Evolutionary conservation across 495 filamentous ascomycete species (phyloP), one percentile per base, ranked within the genome.

Genomic region (Annulohypoxylon stygium): DNA sequence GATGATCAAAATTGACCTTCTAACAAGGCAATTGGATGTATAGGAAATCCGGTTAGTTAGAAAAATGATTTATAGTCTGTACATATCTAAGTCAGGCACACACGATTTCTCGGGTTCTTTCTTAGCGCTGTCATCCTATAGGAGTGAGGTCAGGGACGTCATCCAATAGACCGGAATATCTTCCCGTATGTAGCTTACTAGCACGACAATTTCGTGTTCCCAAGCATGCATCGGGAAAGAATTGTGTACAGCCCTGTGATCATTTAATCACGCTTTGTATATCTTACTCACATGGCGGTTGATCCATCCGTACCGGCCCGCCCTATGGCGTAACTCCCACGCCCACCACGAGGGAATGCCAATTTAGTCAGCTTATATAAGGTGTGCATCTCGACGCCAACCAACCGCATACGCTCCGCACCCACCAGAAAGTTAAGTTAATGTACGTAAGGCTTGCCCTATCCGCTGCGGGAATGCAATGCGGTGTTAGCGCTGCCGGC

Each of bases 111-210:
- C 64, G 59, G 63, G 48, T 23, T 6, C 14, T 12, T 33, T 55
- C 66, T 33, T 64, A 34, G 48, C 26, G 43, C 26, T 64, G 63
- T 59, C 70, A 62, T 63, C 55, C 37, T 33, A 37, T 45, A 33
- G 26, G 34, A 60, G 9, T 53, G 61, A 10, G 26, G 39, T 59
- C 57, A 53, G n/a, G 43, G 43, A 34, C 39, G 41, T 50, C 66
- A 57, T 59, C 4, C 53, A 33, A 39, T 45, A 47, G 25, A 0
- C 71, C 66, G 71, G 71, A 66, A 74, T 65, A 33, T 61, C 23
- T 30, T 61, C 53, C 71, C 71, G 71, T 62, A 55, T 66, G 65
- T 62, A 41, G 66, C 71, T 69, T 69, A 65, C 61, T 39, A 41
- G 30, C 30, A 8, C 39, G 16, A 45, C n/a, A 34, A 51, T 10